A percentile compares a stretch with the other conserved stretches of the same genome.
Evolutionary conservation across 2,329 filamentous ascomycete genomes (phyloP).

Genomic region (Beauveria sp.): DNA sequence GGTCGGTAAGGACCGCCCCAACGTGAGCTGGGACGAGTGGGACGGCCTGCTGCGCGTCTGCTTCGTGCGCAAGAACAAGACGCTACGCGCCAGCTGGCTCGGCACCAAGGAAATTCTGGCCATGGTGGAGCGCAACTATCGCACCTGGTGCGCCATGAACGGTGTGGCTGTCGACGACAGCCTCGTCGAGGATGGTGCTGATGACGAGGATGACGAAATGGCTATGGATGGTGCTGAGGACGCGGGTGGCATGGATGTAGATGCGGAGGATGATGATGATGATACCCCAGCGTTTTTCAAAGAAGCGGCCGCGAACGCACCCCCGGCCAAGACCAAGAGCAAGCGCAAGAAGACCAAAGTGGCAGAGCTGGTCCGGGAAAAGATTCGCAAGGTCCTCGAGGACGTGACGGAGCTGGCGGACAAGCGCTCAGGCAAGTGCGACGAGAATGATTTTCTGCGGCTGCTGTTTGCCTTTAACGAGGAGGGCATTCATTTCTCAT

Average conservation of each 20-base stretch:
- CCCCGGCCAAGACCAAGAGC: constrained; percentile 52
- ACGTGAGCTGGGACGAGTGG: constrained; percentile 92
- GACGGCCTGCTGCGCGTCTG: constrained; percentile 77
- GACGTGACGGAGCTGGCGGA: constrained; percentile 73
- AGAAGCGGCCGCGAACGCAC: constrained; percentile 37
- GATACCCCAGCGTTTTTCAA: constrained; percentile 82
- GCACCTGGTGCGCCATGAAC: constrained; percentile 83
- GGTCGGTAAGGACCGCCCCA: constrained; percentile 64
- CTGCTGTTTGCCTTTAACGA: constrained; percentile 78
- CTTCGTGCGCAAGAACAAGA: constrained; percentile 77
- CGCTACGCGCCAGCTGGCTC: constrained; percentile 72
- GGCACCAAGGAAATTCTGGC: constrained; percentile 72
- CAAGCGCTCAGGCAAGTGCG: constrained; percentile 75
- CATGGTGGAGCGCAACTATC: constrained; percentile 81
- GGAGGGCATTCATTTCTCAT: constrained; percentile 86
- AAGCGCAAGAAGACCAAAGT: constrained; percentile 74
- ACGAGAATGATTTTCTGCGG: constrained; percentile 86
- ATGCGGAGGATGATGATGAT: constrained; percentile 60
- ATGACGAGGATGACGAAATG: constrained; percentile 35
- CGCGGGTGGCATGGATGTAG: constrained; percentile 43
- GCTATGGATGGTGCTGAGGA: constrained; percentile 37
- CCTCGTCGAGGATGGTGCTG: constrained; percentile 36
- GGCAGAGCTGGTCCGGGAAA: constrained; percentile 72
- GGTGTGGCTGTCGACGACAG: constrained; percentile 70
- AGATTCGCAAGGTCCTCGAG: constrained; percentile 79